phyloP scores from a whole-genome alignment of 2,329 filamentous ascomycete genomes.

The Pseudogymnoascus pannorum region DNA sequence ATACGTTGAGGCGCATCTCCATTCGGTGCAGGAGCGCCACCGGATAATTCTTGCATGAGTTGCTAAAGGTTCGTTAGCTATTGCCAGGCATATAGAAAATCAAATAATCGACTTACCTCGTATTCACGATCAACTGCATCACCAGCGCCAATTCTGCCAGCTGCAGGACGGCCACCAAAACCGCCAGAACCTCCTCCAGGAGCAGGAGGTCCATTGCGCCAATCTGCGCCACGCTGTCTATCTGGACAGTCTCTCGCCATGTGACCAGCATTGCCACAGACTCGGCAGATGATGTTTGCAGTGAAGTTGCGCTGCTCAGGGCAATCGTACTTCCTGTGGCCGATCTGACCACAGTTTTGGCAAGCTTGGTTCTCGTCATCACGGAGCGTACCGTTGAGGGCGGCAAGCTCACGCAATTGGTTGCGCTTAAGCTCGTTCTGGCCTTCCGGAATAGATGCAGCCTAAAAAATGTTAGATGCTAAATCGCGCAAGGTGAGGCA shows the following conservation, averaged over 20 bases:
- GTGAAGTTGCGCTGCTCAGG: constrained; percentile 97
- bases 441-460: constrained; percentile 94
- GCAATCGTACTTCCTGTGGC: constrained; percentile 97
- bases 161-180: constrained; percentile 41
- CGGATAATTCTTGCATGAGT: constrained; percentile 96
- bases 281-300: constrained; percentile 97
- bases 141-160: constrained; percentile 62
- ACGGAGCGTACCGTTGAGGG: constrained; percentile 96
- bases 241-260: constrained; percentile 98
- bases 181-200: constrained; percentile 42
- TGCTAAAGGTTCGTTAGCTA: constrained; percentile 49
- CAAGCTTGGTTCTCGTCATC: constrained; percentile 99
- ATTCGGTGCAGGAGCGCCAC: constrained; percentile 52
- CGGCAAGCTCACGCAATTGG: constrained; percentile 93
- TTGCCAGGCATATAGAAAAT: neutral
- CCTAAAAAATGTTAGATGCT: constrained; percentile 47
- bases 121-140: constrained; percentile 91
- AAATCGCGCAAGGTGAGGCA: neutral
- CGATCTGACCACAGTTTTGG: constrained; percentile 98
- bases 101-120: constrained; percentile 55
- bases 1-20: constrained; percentile 67
- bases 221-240: constrained; percentile 77
- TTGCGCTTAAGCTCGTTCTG: constrained; percentile 99
- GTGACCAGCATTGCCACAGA: constrained; percentile 95
- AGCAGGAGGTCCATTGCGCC: constrained; percentile 67